Base-by-base conservation (phyloP, 306 rosid species). In the Vigna trinervia region DNA sequence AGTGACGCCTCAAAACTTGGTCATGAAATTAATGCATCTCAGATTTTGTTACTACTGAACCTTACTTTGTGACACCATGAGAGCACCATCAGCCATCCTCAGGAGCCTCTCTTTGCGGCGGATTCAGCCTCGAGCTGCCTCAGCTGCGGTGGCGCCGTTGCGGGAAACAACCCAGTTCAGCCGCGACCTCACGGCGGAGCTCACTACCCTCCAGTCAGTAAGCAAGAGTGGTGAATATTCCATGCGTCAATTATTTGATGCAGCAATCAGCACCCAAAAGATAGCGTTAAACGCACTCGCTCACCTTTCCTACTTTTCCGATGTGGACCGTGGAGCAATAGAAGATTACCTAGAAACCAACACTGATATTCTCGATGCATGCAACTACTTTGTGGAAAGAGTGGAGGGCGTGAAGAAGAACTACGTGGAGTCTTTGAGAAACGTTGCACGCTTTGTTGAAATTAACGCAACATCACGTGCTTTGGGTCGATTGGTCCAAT, bases 241-340 rank as follows among this genome's bases (percentile, higher is more conserved):
- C 19, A 61, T 81, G 51, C 22, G 48, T 38, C 85, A 65, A 19
- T 47, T 75, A 6, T 81, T 85, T 59, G 79, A 81, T 65, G 85
- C 81, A 17, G 74, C 88, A 76, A 78, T 85, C 62, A 56, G 50
- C 23, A 70, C 88, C 4, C 88, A 85, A 47, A 78, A 81, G 54
- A 69, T 78, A 41, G 84, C 84, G 4, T 54, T 81, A 41, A 69
- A 57, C 9, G 28, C 66, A 5, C 73, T 85, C 0, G 48, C 17
- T 34, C 79, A 78, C 2, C 26, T 70, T 52, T 34, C 79, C 59
- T 6, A 61, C 72, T 12, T 19, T 22, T 63, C 46, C 23, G 82
- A 38, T 10, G 36, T 58, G 5, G 82, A 81, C 36, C 79, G n/a
- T 43, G 57, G 32, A 38, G 62, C 63, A 4, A 8, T 75, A 13